These are phyloP conservation scores for Amylostereum areolatum DNA, from an alignment of 1,284 basidiomycete genomes.

Conservation along the genomic window DNA sequence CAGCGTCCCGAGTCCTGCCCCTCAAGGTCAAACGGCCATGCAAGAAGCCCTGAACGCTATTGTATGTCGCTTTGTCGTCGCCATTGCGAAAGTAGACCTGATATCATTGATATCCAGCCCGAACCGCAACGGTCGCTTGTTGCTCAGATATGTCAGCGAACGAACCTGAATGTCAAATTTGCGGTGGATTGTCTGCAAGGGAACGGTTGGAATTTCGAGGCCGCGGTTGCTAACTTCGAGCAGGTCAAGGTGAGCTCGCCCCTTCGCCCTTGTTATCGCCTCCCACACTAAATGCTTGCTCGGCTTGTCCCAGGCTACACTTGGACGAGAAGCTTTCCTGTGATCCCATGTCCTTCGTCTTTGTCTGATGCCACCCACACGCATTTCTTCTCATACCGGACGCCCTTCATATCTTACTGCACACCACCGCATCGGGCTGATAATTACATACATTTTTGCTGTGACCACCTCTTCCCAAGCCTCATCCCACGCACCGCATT, in stretches of 20 bases:
- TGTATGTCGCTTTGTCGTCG: conserved; percentile 37
- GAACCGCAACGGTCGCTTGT: conserved; percentile 65
- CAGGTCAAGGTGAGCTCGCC: conserved; percentile 61
- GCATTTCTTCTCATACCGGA: no score
- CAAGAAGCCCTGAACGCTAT: conserved; percentile 46
- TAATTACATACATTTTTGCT: no score
- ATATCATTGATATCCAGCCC: conserved; percentile 34
- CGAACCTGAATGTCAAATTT: conserved; percentile 71
- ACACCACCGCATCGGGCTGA: no score
- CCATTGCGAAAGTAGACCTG: background rate
- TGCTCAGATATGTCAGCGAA: conserved; percentile 60
- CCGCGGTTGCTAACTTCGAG: conserved; percentile 77
- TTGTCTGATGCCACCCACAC: no score
- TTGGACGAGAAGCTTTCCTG: conserved; percentile 19
- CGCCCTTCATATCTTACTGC: no score
- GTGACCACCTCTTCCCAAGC: no score
- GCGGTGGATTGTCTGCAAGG: conserved; percentile 76
- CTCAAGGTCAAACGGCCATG: conserved; percentile 23
- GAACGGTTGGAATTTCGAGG: conserved; percentile 76
- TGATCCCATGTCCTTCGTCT: conserved; percentile 1
- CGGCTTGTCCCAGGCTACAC: conserved; percentile 15
- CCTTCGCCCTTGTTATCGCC: conserved; percentile 27
- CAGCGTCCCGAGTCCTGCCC: conserved; percentile 8
- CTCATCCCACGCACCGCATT: no score
- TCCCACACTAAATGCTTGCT: conserved; percentile 6